Base-by-base conservation (phyloP, 164 flowering plant genomes). In the Stephania yunnanensis region DNA sequence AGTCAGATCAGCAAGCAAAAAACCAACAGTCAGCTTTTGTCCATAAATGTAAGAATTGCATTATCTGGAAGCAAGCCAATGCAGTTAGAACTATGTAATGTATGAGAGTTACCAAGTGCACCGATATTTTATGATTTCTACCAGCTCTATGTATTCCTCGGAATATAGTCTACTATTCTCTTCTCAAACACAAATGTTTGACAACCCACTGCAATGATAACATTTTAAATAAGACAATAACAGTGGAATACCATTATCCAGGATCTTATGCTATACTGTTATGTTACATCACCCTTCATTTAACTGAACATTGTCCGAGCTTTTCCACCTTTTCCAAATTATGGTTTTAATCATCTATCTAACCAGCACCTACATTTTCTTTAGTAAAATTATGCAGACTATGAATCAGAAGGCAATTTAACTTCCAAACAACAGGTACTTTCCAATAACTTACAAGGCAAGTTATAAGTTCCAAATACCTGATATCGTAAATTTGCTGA, bases 401-500 rank as follows among this genome's bases (percentile, higher is more conserved):
- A 58, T 58, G 64, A 58, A 19, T n/a, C 64, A 15, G 20, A 19
- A 58, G 64, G 20, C 20, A 58, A 58, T 36, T 36, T 36, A 36
- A 36, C 7, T 19, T 12, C 64, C 64, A 58, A 58, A n/a, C 0
- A 58, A 58, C 6, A 19, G 19, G 42, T 36, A 10, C 20, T 15
- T 15, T 58, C 19, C 19, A 15, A 15, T 15, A 58, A 15, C 55
- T 50, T 50, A 50, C 64, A 58, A 58, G 64, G 3, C 19, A 58
- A 58, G 71, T 12, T 5, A 68, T 6, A 19, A 70, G 46, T 45
- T 46, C 5, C 15, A 31, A 19, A 0, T 76, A 95, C 98, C 96
- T 95, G 99, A 83, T 95, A 93, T 58, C 99, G 93, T 3, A 95
- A 85, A 86, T 95, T 95, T 73, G 99, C 98, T 69, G 99, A 95